Evolutionary conservation across 192 early-diverging fungal species (phyloP), one percentile per base, ranked within the genome.

Genomic region (Obelidium mucronatum): DNA sequence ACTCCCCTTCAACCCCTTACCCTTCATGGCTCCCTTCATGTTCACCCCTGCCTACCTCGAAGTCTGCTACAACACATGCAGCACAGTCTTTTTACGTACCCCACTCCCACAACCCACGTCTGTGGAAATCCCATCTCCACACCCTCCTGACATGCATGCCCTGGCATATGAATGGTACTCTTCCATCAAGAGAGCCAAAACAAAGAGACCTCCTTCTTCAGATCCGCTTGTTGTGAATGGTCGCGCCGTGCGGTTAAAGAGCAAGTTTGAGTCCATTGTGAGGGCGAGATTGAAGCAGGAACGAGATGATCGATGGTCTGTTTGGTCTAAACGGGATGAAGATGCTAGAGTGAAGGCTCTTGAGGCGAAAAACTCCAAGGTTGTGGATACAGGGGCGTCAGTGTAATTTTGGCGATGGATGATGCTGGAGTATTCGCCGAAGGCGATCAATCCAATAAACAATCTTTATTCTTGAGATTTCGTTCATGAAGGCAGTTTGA

Each of bases 41-140:
- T 99, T 97, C 79, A 88, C 96, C 26, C 97, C 97, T 8, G 90
- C 94, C 59, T 99, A 99, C 80, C 91, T 99, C 34, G 97, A 99
- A 84, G 96, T 99, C 62, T 92, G 95, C 86, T 99, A 96, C 85
- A 92, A 92, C 79, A 95, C 92, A 6, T 96, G 95, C 89, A 93
- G 93, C 35, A 85, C 89, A 1, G 90, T 96, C 56, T 95, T 95
- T 77, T 82, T 99, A 54, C 92, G 96, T 66, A 83, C 92, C 33
- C 97, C 97, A 19, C 88, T 97, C 54, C 93, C 93, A 30, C 89
- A 93, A 76, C 94, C 96, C 19, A 87, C 89, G 68, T 78, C 84
- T 48, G 92, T 92, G 66, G 97, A 99, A 86, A 86, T 99, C 36
- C 97, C 97, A 39, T 95, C 95, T 59, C 97, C 97, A 22, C 96